These are phyloP conservation scores for Hemileccinum impolitum DNA, from an alignment of 768 basidiomycete genomes.

Conservation along the genomic window DNA sequence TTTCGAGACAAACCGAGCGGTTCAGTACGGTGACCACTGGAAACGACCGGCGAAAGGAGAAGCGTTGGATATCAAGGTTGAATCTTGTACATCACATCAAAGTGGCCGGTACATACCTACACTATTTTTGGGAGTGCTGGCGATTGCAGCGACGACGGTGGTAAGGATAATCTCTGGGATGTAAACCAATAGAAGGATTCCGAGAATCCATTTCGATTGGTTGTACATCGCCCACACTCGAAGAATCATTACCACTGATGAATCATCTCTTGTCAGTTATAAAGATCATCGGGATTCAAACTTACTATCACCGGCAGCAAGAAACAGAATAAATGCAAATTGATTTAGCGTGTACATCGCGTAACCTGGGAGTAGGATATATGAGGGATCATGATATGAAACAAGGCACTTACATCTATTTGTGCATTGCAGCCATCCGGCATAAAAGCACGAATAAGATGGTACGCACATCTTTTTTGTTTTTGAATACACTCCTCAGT, in stretches of 20 bases:
- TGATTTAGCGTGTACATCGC: not conserved
- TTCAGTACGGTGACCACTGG: not conserved
- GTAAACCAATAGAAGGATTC: constrained; percentile 1
- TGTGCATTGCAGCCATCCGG: not conserved
- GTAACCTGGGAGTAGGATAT: not conserved
- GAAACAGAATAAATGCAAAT: constrained; percentile 1
- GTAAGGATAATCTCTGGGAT: not conserved
- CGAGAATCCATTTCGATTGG: constrained; percentile 1
- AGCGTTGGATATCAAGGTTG: not conserved
- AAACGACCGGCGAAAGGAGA: not conserved
- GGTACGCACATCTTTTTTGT: not conserved
- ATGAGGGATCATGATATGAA: too few species aligned
- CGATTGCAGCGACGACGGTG: not conserved
- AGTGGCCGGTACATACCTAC: not conserved
- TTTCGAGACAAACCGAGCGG: not conserved
- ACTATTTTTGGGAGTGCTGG: not conserved
- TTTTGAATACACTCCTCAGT: not conserved
- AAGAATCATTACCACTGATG: constrained; percentile 9
- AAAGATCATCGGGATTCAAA: not conserved
- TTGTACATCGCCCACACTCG: constrained; percentile 10
- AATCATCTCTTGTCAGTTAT: not conserved
- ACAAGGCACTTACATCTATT: constrained; percentile 3
- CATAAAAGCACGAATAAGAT: not conserved
- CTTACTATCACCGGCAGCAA: constrained; percentile 7
- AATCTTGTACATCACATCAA: not conserved